A percentile compares a stretch with the other conserved stretches of the same genome.
These are phyloP conservation scores for Penicillium lagena DNA, from an alignment of 495 filamentous ascomycete genomes.

Conservation along the genomic window DNA sequence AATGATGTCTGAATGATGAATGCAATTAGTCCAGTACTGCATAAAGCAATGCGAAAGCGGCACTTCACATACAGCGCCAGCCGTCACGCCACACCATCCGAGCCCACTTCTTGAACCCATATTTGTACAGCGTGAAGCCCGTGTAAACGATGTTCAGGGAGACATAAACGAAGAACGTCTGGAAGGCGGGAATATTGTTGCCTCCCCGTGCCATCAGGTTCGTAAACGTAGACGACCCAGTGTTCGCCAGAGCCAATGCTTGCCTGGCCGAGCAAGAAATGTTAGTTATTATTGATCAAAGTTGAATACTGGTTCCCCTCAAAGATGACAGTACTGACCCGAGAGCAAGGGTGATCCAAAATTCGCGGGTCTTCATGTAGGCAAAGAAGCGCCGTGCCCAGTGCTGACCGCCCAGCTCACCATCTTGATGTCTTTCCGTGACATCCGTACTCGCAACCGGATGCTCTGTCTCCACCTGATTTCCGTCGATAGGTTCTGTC, in stretches of 20 bases:
- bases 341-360: constrained; percentile 73
- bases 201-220: constrained; percentile 58
- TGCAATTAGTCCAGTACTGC: too few relatives aligned
- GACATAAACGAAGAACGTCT: constrained; percentile 90
- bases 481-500: too few relatives aligned
- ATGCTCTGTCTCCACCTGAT: too few relatives aligned
- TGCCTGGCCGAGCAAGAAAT: too few relatives aligned
- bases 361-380: constrained; percentile 77
- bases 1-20: constrained; percentile 59
- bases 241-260: constrained; percentile 80
- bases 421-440: too few relatives aligned
- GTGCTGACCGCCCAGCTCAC: too few relatives aligned
- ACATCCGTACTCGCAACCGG: too few relatives aligned
- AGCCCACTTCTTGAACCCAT: constrained; percentile 67
- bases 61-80: constrained; percentile 79
- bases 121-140: constrained; percentile 73
- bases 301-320: too few relatives aligned
- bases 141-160: constrained; percentile 80
- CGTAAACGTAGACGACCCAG: constrained; percentile 84
- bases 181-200: constrained; percentile 92
- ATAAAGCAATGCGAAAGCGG: too few relatives aligned
- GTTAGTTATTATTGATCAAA: too few relatives aligned
- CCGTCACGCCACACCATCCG: constrained; percentile 59
- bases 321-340: constrained; percentile 56
- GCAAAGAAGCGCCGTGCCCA: constrained; percentile 73